Conservation (phyloP, 208 protist genomes). For the Polymyxa betae region DNA sequence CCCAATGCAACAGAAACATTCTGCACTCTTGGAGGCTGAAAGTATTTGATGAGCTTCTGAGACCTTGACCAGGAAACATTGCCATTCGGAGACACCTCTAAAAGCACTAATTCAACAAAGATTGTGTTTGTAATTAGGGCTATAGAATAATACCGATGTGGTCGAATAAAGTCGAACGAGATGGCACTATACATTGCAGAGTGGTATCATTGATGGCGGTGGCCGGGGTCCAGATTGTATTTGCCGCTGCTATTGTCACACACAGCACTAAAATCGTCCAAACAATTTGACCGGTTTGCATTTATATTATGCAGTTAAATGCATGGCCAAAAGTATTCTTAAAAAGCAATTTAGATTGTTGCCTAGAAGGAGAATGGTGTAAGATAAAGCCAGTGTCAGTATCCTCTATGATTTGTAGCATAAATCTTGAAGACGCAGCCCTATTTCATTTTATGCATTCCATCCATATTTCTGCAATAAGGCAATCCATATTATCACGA, state of each 20-base stretch:
- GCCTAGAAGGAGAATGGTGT: no score
- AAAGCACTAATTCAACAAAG: background rate
- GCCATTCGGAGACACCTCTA: constrained; percentile 25
- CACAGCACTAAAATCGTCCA: no score
- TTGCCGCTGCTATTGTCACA: background rate
- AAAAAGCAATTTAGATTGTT: no score
- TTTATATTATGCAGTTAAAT: no score
- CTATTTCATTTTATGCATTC: no score
- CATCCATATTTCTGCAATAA: no score
- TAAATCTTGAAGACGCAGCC: no score
- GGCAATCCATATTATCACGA: no score
- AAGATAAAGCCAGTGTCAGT: no score
- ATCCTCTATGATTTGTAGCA: no score
- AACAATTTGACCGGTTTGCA: no score
- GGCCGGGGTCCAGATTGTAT: background rate
- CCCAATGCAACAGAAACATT: background rate
- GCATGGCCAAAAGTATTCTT: no score
- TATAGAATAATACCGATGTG: constrained; percentile 24
- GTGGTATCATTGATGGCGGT: background rate
- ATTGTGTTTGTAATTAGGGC: background rate
- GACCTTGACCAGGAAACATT: background rate
- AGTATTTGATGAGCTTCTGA: background rate
- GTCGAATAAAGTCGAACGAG: background rate
- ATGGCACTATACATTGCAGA: constrained; percentile 33
- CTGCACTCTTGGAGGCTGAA: background rate